These are phyloP conservation scores for Albugo candida DNA, from an alignment of 352 stramenopile species.

Conservation along the genomic window DNA sequence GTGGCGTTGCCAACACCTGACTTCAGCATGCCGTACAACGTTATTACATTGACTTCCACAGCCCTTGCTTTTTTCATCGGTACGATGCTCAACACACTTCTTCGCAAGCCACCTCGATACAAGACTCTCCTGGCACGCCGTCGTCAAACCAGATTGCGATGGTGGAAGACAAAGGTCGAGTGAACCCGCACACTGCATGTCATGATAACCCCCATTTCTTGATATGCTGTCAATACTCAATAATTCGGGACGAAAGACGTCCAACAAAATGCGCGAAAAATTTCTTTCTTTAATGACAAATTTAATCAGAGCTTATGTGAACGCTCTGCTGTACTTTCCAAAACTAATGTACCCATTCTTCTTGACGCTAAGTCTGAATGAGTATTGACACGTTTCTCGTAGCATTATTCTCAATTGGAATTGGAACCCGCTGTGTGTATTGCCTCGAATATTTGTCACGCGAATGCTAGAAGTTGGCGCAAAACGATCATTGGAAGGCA, in stretches of 20 bases:
- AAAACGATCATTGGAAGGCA: background rate
- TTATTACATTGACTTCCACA: slow-evolving; percentile 81
- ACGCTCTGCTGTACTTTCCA: slow-evolving; percentile 43
- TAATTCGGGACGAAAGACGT: too few relatives aligned
- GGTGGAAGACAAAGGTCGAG: too few relatives aligned
- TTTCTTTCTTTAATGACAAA: too few relatives aligned
- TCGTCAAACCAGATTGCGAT: background rate
- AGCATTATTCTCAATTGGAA: background rate
- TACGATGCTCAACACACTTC: slow-evolving; percentile 64
- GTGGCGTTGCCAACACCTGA: slow-evolving; percentile 68
- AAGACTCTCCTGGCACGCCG: slow-evolving; percentile 9
- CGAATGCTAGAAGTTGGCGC: slow-evolving; percentile 3
- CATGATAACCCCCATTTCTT: too few relatives aligned
- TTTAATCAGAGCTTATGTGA: slow-evolving; percentile 14
- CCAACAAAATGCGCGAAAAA: too few relatives aligned
- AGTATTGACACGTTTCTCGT: background rate
- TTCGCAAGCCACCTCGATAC: slow-evolving; percentile 45
- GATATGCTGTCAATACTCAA: too few relatives aligned
- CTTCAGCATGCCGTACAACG: slow-evolving; percentile 84
- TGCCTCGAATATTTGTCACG: slow-evolving; percentile 13
- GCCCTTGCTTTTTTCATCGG: slow-evolving; percentile 71
- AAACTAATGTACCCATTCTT: slow-evolving; percentile 25
- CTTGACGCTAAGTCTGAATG: background rate
- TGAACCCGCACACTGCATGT: too few relatives aligned
- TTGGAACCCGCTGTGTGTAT: background rate